Evolutionary conservation across 225 moss, liverwort and hornwort species (phyloP).

Genomic region (Straminergon stramineum): DNA sequence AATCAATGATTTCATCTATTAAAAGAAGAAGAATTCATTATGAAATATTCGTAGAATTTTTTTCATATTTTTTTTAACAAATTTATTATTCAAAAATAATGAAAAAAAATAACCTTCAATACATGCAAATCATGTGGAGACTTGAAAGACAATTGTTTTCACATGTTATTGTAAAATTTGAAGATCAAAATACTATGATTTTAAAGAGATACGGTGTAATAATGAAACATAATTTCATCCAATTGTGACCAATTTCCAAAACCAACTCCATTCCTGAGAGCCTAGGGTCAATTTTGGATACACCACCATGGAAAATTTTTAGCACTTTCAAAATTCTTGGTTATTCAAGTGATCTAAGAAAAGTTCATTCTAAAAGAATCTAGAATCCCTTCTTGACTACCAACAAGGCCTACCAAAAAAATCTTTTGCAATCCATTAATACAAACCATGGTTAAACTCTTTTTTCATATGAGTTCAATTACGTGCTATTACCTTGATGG

Average conservation of each 20-base stretch:
- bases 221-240: fast-evolving
- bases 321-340: fast-evolving
- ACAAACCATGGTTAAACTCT: background rate
- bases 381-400: fast-evolving
- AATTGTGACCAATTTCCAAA: no score
- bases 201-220: background rate
- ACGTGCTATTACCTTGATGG: background rate
- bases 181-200: background rate
- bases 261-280: background rate
- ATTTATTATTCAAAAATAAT: background rate
- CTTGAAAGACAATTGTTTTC: background rate
- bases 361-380: background rate
- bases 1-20: background rate
- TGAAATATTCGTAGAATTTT: fast-evolving
- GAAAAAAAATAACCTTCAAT: background rate
- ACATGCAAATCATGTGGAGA: background rate
- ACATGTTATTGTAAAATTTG: background rate
- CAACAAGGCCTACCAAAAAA: background rate
- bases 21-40: background rate
- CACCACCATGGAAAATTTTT: fast-evolving
- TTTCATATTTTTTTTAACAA: background rate
- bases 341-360: fast-evolving
- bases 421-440: background rate
- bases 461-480: background rate
- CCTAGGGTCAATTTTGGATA: fast-evolving